These are phyloP conservation scores for Hymenoscyphus occultus DNA, from an alignment of 2,329 filamentous ascomycete species.

Conservation along the genomic window DNA sequence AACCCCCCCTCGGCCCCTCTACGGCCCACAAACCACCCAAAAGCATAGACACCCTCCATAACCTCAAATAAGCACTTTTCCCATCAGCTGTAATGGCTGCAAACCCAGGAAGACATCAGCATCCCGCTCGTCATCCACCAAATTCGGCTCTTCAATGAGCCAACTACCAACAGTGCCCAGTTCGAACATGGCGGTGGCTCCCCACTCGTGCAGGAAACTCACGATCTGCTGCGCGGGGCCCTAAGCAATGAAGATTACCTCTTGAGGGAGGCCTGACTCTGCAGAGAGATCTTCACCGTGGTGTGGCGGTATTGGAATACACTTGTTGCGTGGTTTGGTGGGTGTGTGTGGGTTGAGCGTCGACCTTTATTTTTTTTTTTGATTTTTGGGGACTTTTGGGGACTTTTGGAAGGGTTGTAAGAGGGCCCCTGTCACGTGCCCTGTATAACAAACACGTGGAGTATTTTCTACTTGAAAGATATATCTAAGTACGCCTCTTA, in stretches of 20 bases:
- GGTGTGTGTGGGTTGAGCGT: slow-evolving; percentile 30
- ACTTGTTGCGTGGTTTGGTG: slow-evolving; percentile 59
- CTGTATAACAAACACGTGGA: no score
- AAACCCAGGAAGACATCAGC: slow-evolving; percentile 53
- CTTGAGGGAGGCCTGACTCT: slow-evolving; percentile 72
- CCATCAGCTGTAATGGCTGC: slow-evolving; percentile 60
- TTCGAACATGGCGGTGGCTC: slow-evolving; percentile 64
- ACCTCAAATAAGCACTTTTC: slow-evolving; percentile 20
- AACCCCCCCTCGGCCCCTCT: not conserved
- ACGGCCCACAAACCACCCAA: not conserved
- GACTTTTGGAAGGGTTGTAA: no score
- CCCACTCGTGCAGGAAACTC: slow-evolving; percentile 66
- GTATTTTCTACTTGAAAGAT: no score
- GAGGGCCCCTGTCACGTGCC: no score
- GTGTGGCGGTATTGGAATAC: slow-evolving; percentile 67
- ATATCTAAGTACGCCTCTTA: no score
- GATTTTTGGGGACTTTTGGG: no score
- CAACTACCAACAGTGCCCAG: slow-evolving; percentile 55
- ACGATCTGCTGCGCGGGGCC: slow-evolving; percentile 56
- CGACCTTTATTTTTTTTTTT: slow-evolving; percentile 31
- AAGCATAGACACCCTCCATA: slow-evolving; percentile 15
- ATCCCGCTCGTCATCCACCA: slow-evolving; percentile 51
- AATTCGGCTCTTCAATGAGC: slow-evolving; percentile 19
- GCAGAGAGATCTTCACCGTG: slow-evolving; percentile 69
- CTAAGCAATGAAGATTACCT: slow-evolving; percentile 65